Conservation (phyloP, 495 filamentous ascomycete genomes). For the Penicillium antarcticum region DNA sequence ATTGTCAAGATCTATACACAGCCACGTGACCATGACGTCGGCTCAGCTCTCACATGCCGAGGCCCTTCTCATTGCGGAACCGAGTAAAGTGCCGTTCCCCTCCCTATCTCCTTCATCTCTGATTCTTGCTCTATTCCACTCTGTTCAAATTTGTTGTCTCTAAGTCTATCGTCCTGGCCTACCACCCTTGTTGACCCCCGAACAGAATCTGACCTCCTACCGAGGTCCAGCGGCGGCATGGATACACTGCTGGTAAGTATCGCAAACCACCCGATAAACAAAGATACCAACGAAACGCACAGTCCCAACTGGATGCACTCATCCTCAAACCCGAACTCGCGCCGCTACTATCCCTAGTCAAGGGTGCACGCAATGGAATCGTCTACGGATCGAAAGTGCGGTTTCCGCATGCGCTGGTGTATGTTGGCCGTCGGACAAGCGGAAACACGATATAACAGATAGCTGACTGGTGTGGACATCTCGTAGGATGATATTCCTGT, state of each 20-base stretch:
- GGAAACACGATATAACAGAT: background rate
- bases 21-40: constrained; percentile 45
- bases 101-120: constrained; percentile 4
- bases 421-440: constrained; percentile 21
- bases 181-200: constrained; percentile 11
- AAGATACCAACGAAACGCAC: background rate
- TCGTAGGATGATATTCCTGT: constrained; percentile 84
- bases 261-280: constrained; percentile 6
- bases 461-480: constrained; percentile 6
- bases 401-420: constrained; percentile 97
- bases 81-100: constrained; percentile 31
- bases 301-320: constrained; percentile 57
- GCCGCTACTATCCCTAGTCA: constrained; percentile 76
- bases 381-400: constrained; percentile 98
- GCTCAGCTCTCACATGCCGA: constrained; percentile 43
- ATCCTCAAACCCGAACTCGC: constrained; percentile 81
- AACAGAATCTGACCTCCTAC: constrained; percentile 24
- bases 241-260: constrained; percentile 37
- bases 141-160: constrained; percentile 2
- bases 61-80: constrained; percentile 30
- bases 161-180: constrained; percentile 9
- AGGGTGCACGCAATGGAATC: constrained; percentile 91
- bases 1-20: background rate
- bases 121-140: constrained; percentile 7
- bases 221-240: constrained; percentile 38